Base-by-base conservation (phyloP, 768 basidiomycete genomes). In the Suillus paluster region DNA sequence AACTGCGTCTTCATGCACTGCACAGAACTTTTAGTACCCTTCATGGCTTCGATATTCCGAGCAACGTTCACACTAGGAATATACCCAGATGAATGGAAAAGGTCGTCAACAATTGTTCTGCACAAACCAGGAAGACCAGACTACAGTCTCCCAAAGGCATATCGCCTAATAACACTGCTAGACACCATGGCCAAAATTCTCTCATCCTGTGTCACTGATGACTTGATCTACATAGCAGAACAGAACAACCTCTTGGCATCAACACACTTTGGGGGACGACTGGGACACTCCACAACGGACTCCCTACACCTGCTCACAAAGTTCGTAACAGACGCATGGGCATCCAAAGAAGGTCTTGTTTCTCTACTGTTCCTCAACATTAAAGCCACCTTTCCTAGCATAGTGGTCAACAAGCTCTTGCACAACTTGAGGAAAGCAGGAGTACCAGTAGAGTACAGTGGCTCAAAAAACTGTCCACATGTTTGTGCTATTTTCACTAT, bases 41-140 rank as follows among this genome's bases (percentile, higher is more conserved):
- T 68, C 30, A 64, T 81, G 3, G 63, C 63, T 0, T 60, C 54
- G 5, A n/a, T 53, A 7, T 53, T 52, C 49, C 2, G 49, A 4
- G 23, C 50, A 6, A 53, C 50, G 0, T 53, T 53, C 3, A 27
- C 2, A 1, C 50, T 53, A 30, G n/a, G 9, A 1, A 36, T 36
- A 10, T 36, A 36, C 36, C 36, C 36, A 1, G 10, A 36, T 2
- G 21, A n/a, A 1, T 78, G 72, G 71, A 36, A 66, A 15, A 64
- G 64, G 21, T 68, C 76, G 10, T 67, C 73, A 3, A 73, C 74
- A 9, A 70, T 77, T 0, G 73, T 73, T 7, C 67, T 79, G 0
- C 61, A 64, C 15, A 80, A 80, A 70, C 75, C 75, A 0, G 66
- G 70, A 34, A 79, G 79, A 62, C 69, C 71, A 0, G 73, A 78